Base-by-base conservation (phyloP, 352 stramenopile genomes). In the Phytophthora sojae region DNA sequence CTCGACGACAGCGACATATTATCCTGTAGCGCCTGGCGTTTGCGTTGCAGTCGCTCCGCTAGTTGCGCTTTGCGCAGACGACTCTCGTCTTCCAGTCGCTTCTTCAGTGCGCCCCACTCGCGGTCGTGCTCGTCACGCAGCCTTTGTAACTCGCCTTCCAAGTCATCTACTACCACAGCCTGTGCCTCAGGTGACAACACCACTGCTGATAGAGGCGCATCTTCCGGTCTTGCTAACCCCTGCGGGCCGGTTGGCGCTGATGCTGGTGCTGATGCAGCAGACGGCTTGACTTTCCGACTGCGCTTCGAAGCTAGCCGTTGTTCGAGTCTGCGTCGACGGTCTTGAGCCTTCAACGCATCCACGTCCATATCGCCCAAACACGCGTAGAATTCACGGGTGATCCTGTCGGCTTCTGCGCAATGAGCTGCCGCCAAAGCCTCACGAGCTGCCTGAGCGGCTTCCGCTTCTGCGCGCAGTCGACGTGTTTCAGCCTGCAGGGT, bases 71-170 rank as follows among this genome's bases (percentile, higher is more conserved):
- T 86, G 15, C 70, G 77, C 19, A 72, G 14, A 6, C 57, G 52
- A 39, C 62, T 78, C 3, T 89, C 79, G 30, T 75, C 69, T 14
- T 80, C 64, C 32, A 83, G 35, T 9, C 78, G 64, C 1, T 64
- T 47, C 19, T 86, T 66, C 6, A 77, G 55, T 0, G 53, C 55
- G 19, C 71, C 55, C 69, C 79, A 85, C 14, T 78, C 75, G 9
- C 75, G 69, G 1, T 75, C 61, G 23, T 84, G 80, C 44, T 77
- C 62, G 0, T 75, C 74, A 45, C 83, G 69, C 2, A 90, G 45
- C 12, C 72, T 60, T 19, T 64, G 57, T 49, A 86, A 53, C 49
- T 78, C 62, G 1, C 61, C 42, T 11, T 77, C 56, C 9, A 80
- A 26, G 15, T 71, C 59, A 35, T 75, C 68, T 19, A 71, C 25